Base-by-base conservation (phyloP, 306 rosid genomes). In the Quercus robur region DNA sequence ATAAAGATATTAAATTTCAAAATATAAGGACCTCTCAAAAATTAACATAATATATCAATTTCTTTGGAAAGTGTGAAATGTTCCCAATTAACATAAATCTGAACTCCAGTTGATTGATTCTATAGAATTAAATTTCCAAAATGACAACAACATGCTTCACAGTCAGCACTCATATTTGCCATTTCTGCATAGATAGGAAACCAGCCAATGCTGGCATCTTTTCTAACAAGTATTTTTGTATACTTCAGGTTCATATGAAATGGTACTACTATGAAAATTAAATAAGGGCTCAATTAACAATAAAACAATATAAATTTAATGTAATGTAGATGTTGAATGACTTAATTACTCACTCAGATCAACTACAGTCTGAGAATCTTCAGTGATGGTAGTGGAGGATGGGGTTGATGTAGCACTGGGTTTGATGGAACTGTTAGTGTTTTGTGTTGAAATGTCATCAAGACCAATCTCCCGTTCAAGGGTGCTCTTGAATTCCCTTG, bases 401-500 rank as follows among this genome's bases (percentile, higher is more conserved):
- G 89, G 75, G 73, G 84, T 85, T 80, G 92, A 64, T 51, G 81
- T 63, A 68, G 79, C 72, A 51, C 46, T 82, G 74, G 79, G 84
- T 71, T 20, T 56, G 78, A 46, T 83, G 38, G 90, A 72, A 62
- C 85, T 89, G 84, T 87, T 81, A 25, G 85, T 59, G 79, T 55
- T 82, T 73, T 80, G 86, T 9, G 82, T 75, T 78, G 96, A 81
- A 85, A 86, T 75, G 71, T 96, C 98, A 87, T 96, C 99, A 41
- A 96, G 90, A 82, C 99, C 99, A 78, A 96, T 93, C 89, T 96
- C 99, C 88, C 92, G 90, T 77, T 93, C 97, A 61, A 96, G 99
- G n/a, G 98, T 86, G 81, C 93, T 90, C 86, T 96, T 96, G 80
- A 96, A 96, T 76, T 96, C 98, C 87, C 91, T 84, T 74, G 99